A percentile compares a stretch with the other conserved stretches of the same genome.
Evolutionary conservation across 495 filamentous ascomycete species (phyloP).

Genomic region (Xylaria curta): DNA sequence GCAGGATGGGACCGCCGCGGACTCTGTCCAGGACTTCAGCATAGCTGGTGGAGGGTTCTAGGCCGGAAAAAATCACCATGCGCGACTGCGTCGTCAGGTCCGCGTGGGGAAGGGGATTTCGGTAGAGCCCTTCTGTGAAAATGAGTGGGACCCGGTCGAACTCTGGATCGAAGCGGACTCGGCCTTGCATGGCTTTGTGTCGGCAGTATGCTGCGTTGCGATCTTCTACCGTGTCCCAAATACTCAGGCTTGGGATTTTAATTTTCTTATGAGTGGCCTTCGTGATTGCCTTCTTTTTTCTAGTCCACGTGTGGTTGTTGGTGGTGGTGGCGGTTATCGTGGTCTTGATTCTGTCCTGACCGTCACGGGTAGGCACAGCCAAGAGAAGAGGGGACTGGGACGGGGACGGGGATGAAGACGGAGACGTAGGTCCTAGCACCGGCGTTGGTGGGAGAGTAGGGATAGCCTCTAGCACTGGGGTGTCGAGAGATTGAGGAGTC

Average conservation of each 20-base stretch:
- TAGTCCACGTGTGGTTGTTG: background rate
- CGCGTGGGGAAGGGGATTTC: background rate
- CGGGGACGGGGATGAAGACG: too few relatives aligned
- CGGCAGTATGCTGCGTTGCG: background rate
- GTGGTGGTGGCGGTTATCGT: background rate
- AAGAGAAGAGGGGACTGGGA: too few relatives aligned
- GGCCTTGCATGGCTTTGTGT: background rate
- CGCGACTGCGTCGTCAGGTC: background rate
- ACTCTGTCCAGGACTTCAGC: background rate
- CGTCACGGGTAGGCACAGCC: too few relatives aligned
- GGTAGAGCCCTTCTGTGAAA: background rate
- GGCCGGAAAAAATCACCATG: constrained; percentile 13
- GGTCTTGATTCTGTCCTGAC: too few relatives aligned
- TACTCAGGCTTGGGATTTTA: background rate
- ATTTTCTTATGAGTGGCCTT: background rate
- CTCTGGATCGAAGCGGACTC: background rate
- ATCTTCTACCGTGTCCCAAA: background rate
- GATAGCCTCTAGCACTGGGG: background rate
- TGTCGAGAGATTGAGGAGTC: background rate
- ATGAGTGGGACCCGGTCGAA: background rate
- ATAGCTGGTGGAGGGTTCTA: background rate
- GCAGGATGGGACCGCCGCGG: constrained; percentile 3
- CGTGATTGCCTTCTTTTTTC: background rate
- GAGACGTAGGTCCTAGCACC: background rate
- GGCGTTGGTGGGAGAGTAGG: background rate